Percentiles rank a stretch among this genome's conserved stretches.
Evolutionary conservation across 495 filamentous ascomycete genomes (phyloP).

Genomic region (Xylaria intraflava): DNA sequence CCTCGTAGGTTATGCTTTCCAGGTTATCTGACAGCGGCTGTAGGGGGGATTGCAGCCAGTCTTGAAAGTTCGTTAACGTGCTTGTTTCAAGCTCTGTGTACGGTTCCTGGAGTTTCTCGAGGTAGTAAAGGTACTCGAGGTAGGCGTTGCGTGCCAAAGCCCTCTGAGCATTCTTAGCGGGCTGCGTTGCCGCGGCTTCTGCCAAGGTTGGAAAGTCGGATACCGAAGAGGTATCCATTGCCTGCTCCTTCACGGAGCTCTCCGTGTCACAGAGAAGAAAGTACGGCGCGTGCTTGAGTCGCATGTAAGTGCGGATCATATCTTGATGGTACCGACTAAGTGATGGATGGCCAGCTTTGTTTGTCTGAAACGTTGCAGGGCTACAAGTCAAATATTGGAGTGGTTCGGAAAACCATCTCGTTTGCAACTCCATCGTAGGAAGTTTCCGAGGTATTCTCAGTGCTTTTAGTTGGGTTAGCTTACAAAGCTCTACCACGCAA

Average conservation of each 20-base stretch:
- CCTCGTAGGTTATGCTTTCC: constrained; percentile 95
- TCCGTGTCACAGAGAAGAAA: constrained; percentile 66
- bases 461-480: constrained; percentile 41
- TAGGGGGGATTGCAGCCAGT: constrained; percentile 89
- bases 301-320: constrained; percentile 76
- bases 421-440: constrained; percentile 65
- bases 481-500: neutral
- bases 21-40: constrained; percentile 95
- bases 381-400: constrained; percentile 70
- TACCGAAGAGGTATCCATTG: constrained; percentile 35
- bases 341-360: constrained; percentile 73
- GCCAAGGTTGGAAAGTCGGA: constrained; percentile 59
- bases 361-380: constrained; percentile 62
- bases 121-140: constrained; percentile 72
- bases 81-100: constrained; percentile 40
- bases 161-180: constrained; percentile 24
- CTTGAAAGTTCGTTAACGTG: constrained; percentile 54
- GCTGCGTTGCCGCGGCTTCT: constrained; percentile 45
- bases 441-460: constrained; percentile 72
- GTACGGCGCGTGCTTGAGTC: constrained; percentile 71
- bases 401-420: constrained; percentile 92
- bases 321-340: constrained; percentile 75
- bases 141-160: constrained; percentile 43
- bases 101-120: constrained; percentile 75
- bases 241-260: constrained; percentile 14